Evolutionary conservation across 768 basidiomycete species (phyloP).

Genomic region (Mycena galopus): DNA sequence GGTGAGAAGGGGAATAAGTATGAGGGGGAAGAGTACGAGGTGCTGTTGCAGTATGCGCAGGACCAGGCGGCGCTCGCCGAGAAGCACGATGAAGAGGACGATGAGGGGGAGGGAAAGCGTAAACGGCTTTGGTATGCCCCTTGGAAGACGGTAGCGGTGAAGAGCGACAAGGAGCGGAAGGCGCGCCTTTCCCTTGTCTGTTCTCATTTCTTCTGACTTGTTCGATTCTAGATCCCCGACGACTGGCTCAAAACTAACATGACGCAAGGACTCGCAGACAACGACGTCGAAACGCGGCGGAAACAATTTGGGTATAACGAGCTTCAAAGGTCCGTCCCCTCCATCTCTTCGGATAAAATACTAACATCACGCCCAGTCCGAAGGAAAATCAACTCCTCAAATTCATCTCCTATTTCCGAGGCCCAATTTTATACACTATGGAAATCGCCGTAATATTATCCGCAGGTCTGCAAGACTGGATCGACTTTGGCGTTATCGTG

Average conservation of each 20-base stretch:
- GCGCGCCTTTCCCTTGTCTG: constrained; percentile 28
- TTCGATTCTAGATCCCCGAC: constrained; percentile 45
- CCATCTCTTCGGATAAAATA: not conserved
- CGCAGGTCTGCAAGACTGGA: constrained; percentile 61
- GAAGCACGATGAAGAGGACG: constrained; percentile 51
- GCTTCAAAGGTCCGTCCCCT: constrained; percentile 50
- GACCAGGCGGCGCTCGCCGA: constrained; percentile 44
- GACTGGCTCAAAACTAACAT: constrained; percentile 58
- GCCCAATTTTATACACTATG: constrained; percentile 59
- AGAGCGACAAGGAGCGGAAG: constrained; percentile 44
- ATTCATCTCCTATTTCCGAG: constrained; percentile 59
- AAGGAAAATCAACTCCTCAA: constrained; percentile 58
- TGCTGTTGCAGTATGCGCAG: constrained; percentile 51
- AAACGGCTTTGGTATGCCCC: constrained; percentile 59
- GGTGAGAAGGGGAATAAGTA: not conserved
- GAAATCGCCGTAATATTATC: constrained; percentile 61
- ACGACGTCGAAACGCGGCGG: constrained; percentile 50
- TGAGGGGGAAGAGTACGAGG: constrained; percentile 53
- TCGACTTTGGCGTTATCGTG: constrained; percentile 64
- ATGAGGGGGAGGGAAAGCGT: constrained; percentile 20
- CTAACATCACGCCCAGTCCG: constrained; percentile 39
- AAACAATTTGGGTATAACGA: constrained; percentile 57
- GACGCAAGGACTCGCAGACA: constrained; percentile 49
- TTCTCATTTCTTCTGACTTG: not conserved
- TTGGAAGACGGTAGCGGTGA: constrained; percentile 54